Conservation (phyloP, 2,329 filamentous ascomycete species). For the Neophaeococcomyces mojaviensis region DNA sequence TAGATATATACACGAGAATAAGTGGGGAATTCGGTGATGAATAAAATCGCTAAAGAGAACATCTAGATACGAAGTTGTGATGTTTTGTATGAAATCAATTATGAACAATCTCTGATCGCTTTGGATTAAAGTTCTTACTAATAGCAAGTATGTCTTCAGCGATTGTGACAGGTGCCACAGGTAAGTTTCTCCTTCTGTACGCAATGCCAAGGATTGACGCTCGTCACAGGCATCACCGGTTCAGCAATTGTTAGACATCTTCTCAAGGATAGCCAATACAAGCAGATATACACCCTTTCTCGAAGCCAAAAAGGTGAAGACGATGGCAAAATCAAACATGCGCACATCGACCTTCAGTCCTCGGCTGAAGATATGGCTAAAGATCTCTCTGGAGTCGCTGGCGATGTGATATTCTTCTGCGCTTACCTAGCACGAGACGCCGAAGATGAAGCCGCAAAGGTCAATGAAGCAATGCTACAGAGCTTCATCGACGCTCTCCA, state of each 20-base stretch:
- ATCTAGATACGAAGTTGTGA: too few species aligned
- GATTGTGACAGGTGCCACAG: slow-evolving; percentile 25
- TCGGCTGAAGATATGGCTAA: neutral
- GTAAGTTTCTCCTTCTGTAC: too few species aligned
- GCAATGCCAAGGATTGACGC: too few species aligned
- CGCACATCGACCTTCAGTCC: slow-evolving; percentile 6
- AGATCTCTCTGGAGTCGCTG: neutral
- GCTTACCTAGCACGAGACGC: slow-evolving; percentile 35
- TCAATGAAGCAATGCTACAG: slow-evolving; percentile 38
- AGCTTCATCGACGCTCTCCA: slow-evolving; percentile 43
- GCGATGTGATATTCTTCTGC: slow-evolving; percentile 26
- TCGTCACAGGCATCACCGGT: slow-evolving; percentile 34
- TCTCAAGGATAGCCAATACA: slow-evolving; percentile 13
- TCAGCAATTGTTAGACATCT: slow-evolving; percentile 32
- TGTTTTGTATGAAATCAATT: too few species aligned
- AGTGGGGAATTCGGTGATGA: too few species aligned
- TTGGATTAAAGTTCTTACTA: too few species aligned
- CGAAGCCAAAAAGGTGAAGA: neutral
- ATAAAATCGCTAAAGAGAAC: too few species aligned
- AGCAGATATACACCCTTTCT: slow-evolving; percentile 7
- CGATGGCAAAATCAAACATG: slow-evolving; percentile 3
- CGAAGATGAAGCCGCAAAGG: slow-evolving; percentile 30
- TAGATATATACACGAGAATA: too few species aligned
- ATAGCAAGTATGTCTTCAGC: slow-evolving; percentile 9
- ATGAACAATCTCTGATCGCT: too few species aligned